Evolutionary conservation across 257 asterid genomes (phyloP).

Genomic region (Cinchona pubescens): DNA sequence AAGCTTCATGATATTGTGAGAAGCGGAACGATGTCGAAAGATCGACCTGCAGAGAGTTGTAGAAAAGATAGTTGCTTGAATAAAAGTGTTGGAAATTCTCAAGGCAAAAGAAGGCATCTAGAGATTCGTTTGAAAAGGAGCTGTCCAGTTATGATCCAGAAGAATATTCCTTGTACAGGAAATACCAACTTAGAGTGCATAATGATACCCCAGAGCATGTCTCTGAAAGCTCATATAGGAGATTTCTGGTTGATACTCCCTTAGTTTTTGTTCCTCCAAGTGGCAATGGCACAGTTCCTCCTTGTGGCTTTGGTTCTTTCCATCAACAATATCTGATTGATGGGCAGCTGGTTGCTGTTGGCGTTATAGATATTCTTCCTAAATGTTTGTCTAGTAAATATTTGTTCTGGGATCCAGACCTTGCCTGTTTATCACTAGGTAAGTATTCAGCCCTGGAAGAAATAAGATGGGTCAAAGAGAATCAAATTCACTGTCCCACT

Average conservation of each 20-base stretch:
- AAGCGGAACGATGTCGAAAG: slow-evolving; percentile 21
- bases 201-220: slow-evolving; percentile 77
- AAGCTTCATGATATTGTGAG: slow-evolving; percentile 23
- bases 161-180: slow-evolving; percentile 82
- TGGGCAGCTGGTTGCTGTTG: slow-evolving; percentile 91
- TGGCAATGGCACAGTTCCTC: slow-evolving; percentile 55
- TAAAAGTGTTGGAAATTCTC: slow-evolving; percentile 22
- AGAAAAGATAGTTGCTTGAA: slow-evolving; percentile 26
- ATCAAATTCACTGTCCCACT: slow-evolving; percentile 66
- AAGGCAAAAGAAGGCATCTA: slow-evolving; percentile 41
- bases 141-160: slow-evolving; percentile 77
- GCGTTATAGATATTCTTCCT: slow-evolving; percentile 90
- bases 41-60: slow-evolving; percentile 25
- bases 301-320: slow-evolving; percentile 94
- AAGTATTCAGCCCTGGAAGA: slow-evolving; percentile 88
- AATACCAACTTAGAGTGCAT: slow-evolving; percentile 87
- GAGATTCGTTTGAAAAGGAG: slow-evolving; percentile 65
- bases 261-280: slow-evolving; percentile 58
- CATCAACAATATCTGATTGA: slow-evolving; percentile 95
- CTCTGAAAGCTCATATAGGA: slow-evolving; percentile 70
- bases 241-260: slow-evolving; percentile 92
- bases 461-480: slow-evolving; percentile 73
- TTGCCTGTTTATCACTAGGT: slow-evolving; percentile 83
- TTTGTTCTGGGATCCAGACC: slow-evolving; percentile 97
- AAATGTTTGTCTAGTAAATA: slow-evolving; percentile 94